Evolutionary conservation across 2,329 filamentous ascomycete genomes (phyloP).

Genomic region (Albifimbria verrucaria): DNA sequence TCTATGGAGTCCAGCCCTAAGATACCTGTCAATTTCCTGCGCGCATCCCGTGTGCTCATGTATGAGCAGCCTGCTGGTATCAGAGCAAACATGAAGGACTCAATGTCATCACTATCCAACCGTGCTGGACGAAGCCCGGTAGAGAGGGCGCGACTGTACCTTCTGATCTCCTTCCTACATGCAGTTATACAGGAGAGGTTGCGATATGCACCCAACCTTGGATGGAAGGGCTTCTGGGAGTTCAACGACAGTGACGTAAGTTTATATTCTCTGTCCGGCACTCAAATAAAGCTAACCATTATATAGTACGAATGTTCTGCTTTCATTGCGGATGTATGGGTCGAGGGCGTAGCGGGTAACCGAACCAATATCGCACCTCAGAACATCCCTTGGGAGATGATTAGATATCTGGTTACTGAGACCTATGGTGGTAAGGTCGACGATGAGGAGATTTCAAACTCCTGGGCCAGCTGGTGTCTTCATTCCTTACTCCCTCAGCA

Average conservation of each 20-base stretch:
- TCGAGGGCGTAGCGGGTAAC: slow-evolving; percentile 76
- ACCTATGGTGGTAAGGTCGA: slow-evolving; percentile 99
- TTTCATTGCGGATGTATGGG: slow-evolving; percentile 93
- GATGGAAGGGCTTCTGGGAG: slow-evolving; percentile 99
- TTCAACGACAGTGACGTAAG: slow-evolving; percentile 98
- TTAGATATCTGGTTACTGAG: slow-evolving; percentile 84
- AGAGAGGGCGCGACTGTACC: slow-evolving; percentile 84
- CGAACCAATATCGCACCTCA: slow-evolving; percentile 90
- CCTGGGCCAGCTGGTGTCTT: slow-evolving; percentile 69
- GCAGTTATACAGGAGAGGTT: slow-evolving; percentile 93
- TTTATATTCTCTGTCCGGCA: slow-evolving; percentile 21
- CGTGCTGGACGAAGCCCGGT: slow-evolving; percentile 79
- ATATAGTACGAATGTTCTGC: slow-evolving; percentile 90
- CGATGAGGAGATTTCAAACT: slow-evolving; percentile 78
- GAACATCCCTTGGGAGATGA: slow-evolving; percentile 96
- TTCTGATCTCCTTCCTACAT: slow-evolving; percentile 90
- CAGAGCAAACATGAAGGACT: slow-evolving; percentile 97
- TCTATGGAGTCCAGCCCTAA: slow-evolving; percentile 97
- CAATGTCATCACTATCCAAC: slow-evolving; percentile 76
- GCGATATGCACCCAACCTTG: slow-evolving; percentile 87
- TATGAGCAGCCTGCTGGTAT: slow-evolving; percentile 98
- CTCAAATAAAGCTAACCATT: not conserved
- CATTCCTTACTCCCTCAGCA: slow-evolving; percentile 79
- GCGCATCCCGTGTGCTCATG: slow-evolving; percentile 91
- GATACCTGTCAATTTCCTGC: slow-evolving; percentile 93